A percentile compares a stretch with the other conserved stretches of the same genome.
Evolutionary conservation across 129 eudicot genomes (phyloP).

Genomic region (Escallonia rubra): DNA sequence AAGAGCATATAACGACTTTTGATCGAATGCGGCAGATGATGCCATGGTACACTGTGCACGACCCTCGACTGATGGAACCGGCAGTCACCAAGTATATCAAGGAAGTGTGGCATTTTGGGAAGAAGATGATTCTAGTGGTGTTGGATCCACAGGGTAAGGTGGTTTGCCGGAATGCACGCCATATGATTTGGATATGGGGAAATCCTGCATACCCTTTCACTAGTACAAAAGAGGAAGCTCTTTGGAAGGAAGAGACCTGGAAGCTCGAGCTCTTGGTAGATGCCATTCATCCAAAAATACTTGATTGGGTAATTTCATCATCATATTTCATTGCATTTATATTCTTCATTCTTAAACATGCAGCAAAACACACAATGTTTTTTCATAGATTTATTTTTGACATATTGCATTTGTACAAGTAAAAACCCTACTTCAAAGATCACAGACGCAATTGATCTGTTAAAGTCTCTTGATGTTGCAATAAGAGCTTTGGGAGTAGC

Average conservation of each 20-base stretch:
- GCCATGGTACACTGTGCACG: slow-evolving; percentile 76
- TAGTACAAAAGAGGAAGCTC: slow-evolving; percentile 40
- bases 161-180: slow-evolving; percentile 61
- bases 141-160: slow-evolving; percentile 84
- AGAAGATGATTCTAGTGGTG: slow-evolving; percentile 62
- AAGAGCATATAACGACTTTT: slow-evolving; percentile 47
- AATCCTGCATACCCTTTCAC: slow-evolving; percentile 72
- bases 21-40: slow-evolving; percentile 56
- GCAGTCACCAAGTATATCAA: slow-evolving; percentile 71
- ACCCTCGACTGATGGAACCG: slow-evolving; percentile 67
- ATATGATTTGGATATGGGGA: slow-evolving; percentile 93
- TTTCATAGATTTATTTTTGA: background rate
- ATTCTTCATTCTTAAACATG: no score
- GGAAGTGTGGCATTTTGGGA: slow-evolving; percentile 64
- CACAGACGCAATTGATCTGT: no score
- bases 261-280: slow-evolving; percentile 71
- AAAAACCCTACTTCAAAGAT: no score
- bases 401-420: no score
- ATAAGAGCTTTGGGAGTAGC: no score
- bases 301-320: slow-evolving; percentile 46
- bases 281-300: slow-evolving; percentile 44
- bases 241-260: slow-evolving; percentile 87
- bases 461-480: no score
- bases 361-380: background rate
- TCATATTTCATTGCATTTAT: no score